phyloP scores from a whole-genome alignment of 2,329 filamentous ascomycete species.

The Gnomoniopsis sp. region DNA sequence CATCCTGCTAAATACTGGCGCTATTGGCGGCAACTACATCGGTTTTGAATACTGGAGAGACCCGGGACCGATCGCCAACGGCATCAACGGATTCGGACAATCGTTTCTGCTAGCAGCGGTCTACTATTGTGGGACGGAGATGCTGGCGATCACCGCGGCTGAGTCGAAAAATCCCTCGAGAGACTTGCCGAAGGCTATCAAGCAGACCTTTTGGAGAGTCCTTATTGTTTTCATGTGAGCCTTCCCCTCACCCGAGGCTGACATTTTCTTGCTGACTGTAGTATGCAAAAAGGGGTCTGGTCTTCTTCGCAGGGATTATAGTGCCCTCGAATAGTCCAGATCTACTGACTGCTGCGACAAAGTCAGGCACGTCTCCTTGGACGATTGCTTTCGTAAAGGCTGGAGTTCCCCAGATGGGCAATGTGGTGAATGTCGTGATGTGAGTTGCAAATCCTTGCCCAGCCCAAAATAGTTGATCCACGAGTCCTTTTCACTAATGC shows the following conservation, averaged over 20 bases:
- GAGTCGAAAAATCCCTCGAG: conserved; percentile 29
- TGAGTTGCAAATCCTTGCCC: background rate
- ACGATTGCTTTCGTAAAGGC: conserved; percentile 28
- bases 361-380: conserved; percentile 29
- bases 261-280: background rate
- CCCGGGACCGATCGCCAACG: conserved; percentile 31
- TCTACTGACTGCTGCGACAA: conserved; percentile 31
- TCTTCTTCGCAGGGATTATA: conserved; percentile 31
- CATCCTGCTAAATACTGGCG: conserved; percentile 32
- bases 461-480: no score
- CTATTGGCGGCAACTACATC: conserved; percentile 32
- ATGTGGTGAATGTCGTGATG: conserved; percentile 32
- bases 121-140: conserved; percentile 34
- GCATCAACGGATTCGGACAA: conserved; percentile 33
- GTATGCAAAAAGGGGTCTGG: conserved; percentile 21
- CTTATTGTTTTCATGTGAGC: conserved; percentile 26
- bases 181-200: conserved; percentile 28
- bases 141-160: conserved; percentile 33
- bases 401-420: conserved; percentile 25
- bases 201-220: conserved; percentile 30
- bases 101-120: conserved; percentile 33
- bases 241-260: no score
- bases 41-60: conserved; percentile 32
- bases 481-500: background rate
- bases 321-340: conserved; percentile 30